Base-by-base conservation (phyloP, 2,329 filamentous ascomycete genomes). In the Fusarium sp. region DNA sequence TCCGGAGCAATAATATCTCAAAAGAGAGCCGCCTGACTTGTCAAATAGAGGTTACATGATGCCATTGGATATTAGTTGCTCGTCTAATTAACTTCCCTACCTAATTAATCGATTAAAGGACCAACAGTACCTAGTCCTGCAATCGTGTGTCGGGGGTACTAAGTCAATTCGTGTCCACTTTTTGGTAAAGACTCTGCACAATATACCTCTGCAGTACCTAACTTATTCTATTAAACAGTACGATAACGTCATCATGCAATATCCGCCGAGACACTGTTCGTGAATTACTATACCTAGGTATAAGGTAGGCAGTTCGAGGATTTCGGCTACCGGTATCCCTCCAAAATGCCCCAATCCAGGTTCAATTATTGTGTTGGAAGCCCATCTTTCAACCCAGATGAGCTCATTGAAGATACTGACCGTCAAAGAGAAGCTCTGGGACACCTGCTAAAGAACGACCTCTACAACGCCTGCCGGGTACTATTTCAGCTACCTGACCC, bases 331-430 rank as follows among this genome's bases (percentile, higher is more conserved):
- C 57, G 37, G 50, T 53, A 44, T 33, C 44, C 18, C 23, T 45
- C 50, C 53, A 56, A 54, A 30, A 81, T 81, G 79, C 71, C 78
- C 53, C 76, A 63, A 41, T 64, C 71, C 23, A 78, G 67, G 40
- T 79, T 81, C 53, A 71, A 73, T 15, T 79, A 82, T 72, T 87
- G 85, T 76, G 80, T 84, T 49, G 85, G 84, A 59, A 84, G 80
- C 50, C 78, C 82, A 30, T 71, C 78, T 37, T 87, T 87, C 73
- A 79, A 81, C 38, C 85, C 85, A 5, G 76, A 80, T 11, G 70
- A 80, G 15, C 81, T 83, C 60, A 75, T 83, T 67, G 65, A 78
- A 26, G 83, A 87, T 75, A 48, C 74, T 17, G 76, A 78, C 8
- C 80, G 81, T 13, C 82, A 83, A 64, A 74, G 80, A 42, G 76